phyloP scores from a whole-genome alignment of 441 rosid genomes.

The Manihot esculenta region DNA sequence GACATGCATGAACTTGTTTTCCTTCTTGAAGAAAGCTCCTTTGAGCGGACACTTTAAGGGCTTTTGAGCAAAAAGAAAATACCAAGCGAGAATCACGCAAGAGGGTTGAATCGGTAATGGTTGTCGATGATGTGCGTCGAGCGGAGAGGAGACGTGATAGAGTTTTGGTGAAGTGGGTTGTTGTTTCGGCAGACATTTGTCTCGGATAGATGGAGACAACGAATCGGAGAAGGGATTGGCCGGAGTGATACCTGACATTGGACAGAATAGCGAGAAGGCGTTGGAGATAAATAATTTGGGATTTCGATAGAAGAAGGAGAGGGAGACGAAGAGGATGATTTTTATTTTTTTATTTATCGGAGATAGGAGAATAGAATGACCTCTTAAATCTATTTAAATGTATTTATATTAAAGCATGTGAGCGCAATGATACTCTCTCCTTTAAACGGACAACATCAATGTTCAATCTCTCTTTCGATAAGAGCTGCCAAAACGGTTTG shows the following conservation, averaged over 20 bases:
- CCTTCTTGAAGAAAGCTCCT: conserved; percentile 30
- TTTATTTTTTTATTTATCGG: too few species aligned
- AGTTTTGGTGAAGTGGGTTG: conserved; percentile 8
- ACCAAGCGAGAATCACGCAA: background rate
- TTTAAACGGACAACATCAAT: too few species aligned
- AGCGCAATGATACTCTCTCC: too few species aligned
- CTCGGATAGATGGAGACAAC: background rate
- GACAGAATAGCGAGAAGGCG: too few species aligned
- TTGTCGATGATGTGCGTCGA: conserved; percentile 10
- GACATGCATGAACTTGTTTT: conserved; percentile 38
- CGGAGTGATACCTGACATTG: conserved; percentile 14
- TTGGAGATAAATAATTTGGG: too few species aligned
- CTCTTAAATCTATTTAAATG: too few species aligned
- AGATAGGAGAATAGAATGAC: too few species aligned
- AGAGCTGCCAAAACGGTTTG: too few species aligned
- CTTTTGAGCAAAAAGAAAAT: conserved; percentile 26
- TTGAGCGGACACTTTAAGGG: conserved; percentile 42
- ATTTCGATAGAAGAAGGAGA: too few species aligned
- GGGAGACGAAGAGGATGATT: too few species aligned
- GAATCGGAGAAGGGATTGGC: conserved; percentile 5
- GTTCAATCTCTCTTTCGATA: too few species aligned
- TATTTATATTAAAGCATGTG: too few species aligned
- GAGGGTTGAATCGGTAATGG: conserved; percentile 8
- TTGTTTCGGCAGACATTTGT: background rate
- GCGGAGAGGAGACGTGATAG: conserved; percentile 5